These are phyloP conservation scores for Dovyalis caffra DNA, from an alignment of 345 rosid genomes.

Conservation along the genomic window DNA sequence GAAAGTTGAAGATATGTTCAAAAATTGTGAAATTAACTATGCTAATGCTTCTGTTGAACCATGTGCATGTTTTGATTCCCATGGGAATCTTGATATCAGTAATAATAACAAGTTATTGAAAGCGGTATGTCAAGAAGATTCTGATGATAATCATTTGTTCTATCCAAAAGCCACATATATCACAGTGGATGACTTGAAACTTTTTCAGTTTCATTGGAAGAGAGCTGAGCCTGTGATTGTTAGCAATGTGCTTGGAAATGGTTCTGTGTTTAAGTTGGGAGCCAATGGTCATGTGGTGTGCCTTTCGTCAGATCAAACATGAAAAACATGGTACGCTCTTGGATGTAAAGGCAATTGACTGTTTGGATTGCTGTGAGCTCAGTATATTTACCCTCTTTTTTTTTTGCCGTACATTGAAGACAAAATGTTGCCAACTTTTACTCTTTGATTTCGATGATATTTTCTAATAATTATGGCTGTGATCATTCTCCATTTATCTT, in stretches of 20 bases:
- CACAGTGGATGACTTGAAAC: constrained; percentile 21
- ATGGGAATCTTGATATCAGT: constrained; percentile 28
- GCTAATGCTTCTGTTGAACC: constrained; percentile 9
- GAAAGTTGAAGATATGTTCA: too few species aligned
- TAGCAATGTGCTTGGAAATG: constrained; percentile 48
- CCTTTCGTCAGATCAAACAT: constrained; percentile 46
- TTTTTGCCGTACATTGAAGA: constrained; percentile 4
- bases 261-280: constrained; percentile 82
- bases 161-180: constrained; percentile 46
- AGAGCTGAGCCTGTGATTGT: constrained; percentile 72
- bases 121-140: constrained; percentile 54
- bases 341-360: constrained; percentile 54
- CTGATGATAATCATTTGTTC: constrained; percentile 54
- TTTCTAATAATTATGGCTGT: too few species aligned
- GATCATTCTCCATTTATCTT: too few species aligned
- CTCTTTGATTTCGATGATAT: too few species aligned
- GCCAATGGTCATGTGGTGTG: constrained; percentile 84
- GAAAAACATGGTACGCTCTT: constrained; percentile 34
- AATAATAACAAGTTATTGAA: constrained; percentile 29
- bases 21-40: not conserved
- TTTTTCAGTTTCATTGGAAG: constrained; percentile 49
- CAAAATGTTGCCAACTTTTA: not conserved
- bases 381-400: constrained; percentile 7
- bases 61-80: constrained; percentile 47
- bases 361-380: constrained; percentile 58